Evolutionary conservation across 495 filamentous ascomycete species (phyloP).

Genomic region (Lepraria neglecta): DNA sequence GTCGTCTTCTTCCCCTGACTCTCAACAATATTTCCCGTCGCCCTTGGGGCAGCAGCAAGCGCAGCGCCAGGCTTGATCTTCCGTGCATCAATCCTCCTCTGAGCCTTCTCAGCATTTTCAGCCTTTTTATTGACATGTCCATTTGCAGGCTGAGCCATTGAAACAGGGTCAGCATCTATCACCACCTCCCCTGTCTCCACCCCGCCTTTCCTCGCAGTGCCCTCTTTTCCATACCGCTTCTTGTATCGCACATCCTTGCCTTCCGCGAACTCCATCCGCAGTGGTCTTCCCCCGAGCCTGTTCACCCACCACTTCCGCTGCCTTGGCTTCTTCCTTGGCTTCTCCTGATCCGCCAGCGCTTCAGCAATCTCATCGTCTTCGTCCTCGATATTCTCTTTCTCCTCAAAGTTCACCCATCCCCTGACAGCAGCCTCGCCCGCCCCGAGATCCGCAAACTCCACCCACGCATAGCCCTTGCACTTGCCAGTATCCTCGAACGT

Average conservation of each 20-base stretch:
- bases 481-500: constrained; percentile 96
- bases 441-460: constrained; percentile 75
- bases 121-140: neutral
- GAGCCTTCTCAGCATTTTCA: constrained; percentile 14
- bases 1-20: constrained; percentile 75
- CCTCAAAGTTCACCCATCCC: constrained; percentile 64
- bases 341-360: constrained; percentile 29
- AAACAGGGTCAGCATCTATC: constrained; percentile 32
- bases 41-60: constrained; percentile 42
- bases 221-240: constrained; percentile 81
- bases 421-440: constrained; percentile 71
- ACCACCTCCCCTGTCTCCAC: constrained; percentile 22
- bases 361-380: constrained; percentile 45
- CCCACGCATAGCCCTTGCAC: constrained; percentile 96
- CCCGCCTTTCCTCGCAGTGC: constrained; percentile 10
- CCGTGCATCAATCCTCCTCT: constrained; percentile 24
- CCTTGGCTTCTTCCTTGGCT: constrained; percentile 48
- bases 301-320: constrained; percentile 77
- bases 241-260: constrained; percentile 79
- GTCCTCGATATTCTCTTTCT: constrained; percentile 54
- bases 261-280: constrained; percentile 91
- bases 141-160: neutral
- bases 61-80: constrained; percentile 36
- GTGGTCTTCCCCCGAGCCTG: constrained; percentile 62
- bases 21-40: constrained; percentile 72